Percentiles rank a stretch among this genome's conserved stretches.
Evolutionary conservation across 345 rosid species (phyloP).

Genomic region (Pistacia integerrima): DNA sequence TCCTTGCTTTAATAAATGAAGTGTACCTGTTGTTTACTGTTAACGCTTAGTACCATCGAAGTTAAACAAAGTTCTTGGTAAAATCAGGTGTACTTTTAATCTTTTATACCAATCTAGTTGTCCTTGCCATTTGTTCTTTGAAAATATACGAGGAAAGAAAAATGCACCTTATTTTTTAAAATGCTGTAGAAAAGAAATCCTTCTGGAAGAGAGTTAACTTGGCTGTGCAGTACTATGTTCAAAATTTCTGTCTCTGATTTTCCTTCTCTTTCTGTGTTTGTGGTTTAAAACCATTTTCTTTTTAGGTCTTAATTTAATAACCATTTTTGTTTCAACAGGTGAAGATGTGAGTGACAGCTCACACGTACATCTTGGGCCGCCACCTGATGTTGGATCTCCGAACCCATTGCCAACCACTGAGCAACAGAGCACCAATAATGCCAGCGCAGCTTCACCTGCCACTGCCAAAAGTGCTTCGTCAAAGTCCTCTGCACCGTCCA

Average conservation of each 20-base stretch:
- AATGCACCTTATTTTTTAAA: neutral
- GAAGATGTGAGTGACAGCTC: constrained; percentile 21
- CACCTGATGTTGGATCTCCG: constrained; percentile 22
- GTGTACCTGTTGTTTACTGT: neutral
- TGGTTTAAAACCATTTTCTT: too few species aligned
- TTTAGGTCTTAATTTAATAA: neutral
- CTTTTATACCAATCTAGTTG: neutral
- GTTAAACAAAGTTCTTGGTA: neutral
- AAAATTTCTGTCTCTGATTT: too few species aligned
- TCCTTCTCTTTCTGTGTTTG: too few species aligned
- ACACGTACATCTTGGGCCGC: constrained; percentile 17
- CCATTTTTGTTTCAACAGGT: constrained; percentile 27
- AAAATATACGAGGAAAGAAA: neutral
- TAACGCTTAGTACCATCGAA: neutral
- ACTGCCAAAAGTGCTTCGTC: constrained; percentile 21
- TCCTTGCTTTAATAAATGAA: neutral
- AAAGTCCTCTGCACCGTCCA: constrained; percentile 19
- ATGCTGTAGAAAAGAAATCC: neutral
- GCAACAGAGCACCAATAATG: constrained; percentile 28
- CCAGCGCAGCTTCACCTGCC: constrained; percentile 29
- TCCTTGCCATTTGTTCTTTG: neutral
- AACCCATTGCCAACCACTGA: constrained; percentile 35
- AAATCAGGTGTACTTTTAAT: neutral
- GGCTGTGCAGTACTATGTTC: neutral
- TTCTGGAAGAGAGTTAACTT: neutral